A percentile compares a stretch with the other conserved stretches of the same genome.
These are phyloP conservation scores for Pleurotus platypus DNA, from an alignment of 768 basidiomycete species.

Conservation along the genomic window DNA sequence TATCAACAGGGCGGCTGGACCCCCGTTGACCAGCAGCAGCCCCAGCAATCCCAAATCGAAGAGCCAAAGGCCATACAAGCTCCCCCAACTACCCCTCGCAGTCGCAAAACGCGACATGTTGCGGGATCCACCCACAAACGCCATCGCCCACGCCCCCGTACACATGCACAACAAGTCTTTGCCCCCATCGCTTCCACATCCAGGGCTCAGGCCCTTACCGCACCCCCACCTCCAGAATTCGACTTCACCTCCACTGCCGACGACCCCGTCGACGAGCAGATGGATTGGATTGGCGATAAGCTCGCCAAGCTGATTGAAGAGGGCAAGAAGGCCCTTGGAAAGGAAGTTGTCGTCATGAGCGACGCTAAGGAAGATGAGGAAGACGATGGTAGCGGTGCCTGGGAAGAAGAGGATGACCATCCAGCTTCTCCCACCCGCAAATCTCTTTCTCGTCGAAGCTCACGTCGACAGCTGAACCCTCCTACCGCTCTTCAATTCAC, in stretches of 20 bases:
- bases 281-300: constrained; percentile 81
- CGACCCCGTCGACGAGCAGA: constrained; percentile 23
- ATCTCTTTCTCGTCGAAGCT: constrained; percentile 22
- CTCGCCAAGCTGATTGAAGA: constrained; percentile 71
- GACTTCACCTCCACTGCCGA: neutral
- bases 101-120: constrained; percentile 30
- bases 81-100: constrained; percentile 33
- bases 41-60: constrained; percentile 10
- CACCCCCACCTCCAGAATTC: constrained; percentile 11
- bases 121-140: constrained; percentile 28
- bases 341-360: constrained; percentile 78
- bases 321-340: constrained; percentile 70
- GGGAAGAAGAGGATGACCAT: constrained; percentile 61
- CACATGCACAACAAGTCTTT: constrained; percentile 17
- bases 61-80: constrained; percentile 28
- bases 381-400: constrained; percentile 70
- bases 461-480: constrained; percentile 17
- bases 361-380: constrained; percentile 72
- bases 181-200: constrained; percentile 16
- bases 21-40: constrained; percentile 24
- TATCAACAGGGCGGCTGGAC: constrained; percentile 62
- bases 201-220: constrained; percentile 5
- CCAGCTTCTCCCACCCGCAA: constrained; percentile 19
- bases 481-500: constrained; percentile 20
- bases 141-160: constrained; percentile 24